phyloP scores from a whole-genome alignment of 176 grass and related monocot genomes.

The Juncus inflexus region DNA sequence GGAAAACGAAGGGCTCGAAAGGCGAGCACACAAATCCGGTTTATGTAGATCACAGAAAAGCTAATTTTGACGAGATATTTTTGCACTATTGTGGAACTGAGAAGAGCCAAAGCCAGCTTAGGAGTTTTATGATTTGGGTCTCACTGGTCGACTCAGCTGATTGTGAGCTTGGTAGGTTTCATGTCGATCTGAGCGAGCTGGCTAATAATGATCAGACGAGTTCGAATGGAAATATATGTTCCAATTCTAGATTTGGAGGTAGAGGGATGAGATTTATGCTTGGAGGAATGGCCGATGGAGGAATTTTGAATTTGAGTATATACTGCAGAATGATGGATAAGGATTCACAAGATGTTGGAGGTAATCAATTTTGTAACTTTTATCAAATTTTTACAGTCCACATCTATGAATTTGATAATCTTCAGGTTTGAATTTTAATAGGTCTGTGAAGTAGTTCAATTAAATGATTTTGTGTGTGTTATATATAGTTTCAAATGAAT shows the following conservation, averaged over 20 bases:
- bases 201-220: conserved; percentile 29
- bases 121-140: conserved; percentile 64
- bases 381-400: background rate
- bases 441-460: background rate
- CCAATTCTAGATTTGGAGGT: conserved; percentile 48
- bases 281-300: conserved; percentile 48
- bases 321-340: conserved; percentile 71
- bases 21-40: conserved; percentile 70
- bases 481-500: background rate
- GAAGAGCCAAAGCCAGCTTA: conserved; percentile 29
- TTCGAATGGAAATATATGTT: conserved; percentile 35
- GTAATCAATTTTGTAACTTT: conserved; percentile 27
- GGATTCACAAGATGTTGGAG: conserved; percentile 27
- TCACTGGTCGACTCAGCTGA: conserved; percentile 50
- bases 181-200: conserved; percentile 53
- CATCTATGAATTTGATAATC: background rate
- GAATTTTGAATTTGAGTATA: conserved; percentile 51
- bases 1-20: conserved; percentile 59
- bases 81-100: conserved; percentile 57
- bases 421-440: background rate
- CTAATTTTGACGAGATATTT: conserved; percentile 76
- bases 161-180: conserved; percentile 66
- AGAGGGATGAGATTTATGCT: conserved; percentile 69
- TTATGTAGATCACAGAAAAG: conserved; percentile 31
- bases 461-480: background rate